A percentile compares a stretch with the other conserved stretches of the same genome.
Evolutionary conservation across 164 flowering plant genomes (phyloP).

Genomic region (Nymphaea colorata): DNA sequence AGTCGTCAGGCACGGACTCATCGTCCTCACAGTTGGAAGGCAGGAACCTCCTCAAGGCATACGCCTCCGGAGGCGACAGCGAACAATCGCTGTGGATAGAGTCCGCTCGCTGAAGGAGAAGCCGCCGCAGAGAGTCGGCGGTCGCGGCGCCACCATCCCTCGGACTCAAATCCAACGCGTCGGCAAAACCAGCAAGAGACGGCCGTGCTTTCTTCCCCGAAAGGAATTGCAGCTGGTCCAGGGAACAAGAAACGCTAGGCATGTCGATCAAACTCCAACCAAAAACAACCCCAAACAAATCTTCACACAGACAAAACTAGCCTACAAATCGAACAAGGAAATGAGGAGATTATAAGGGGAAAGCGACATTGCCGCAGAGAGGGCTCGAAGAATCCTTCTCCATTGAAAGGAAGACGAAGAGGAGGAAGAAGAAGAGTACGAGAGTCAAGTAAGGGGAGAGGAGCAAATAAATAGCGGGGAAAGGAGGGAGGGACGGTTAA

Average conservation of each 20-base stretch:
- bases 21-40: conserved; percentile 26
- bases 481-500: neutral
- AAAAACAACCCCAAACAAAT: neutral
- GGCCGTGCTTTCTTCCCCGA: neutral
- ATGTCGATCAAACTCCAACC: neutral
- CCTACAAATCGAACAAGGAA: no score
- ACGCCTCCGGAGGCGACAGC: conserved; percentile 5
- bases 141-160: conserved; percentile 3
- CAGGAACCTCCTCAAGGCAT: conserved; percentile 19
- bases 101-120: conserved; percentile 16
- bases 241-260: neutral
- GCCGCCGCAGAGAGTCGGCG: conserved; percentile 40
- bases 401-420: neutral
- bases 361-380: neutral
- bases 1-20: conserved; percentile 10
- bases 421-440: neutral
- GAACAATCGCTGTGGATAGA: conserved; percentile 7
- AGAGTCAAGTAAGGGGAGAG: neutral
- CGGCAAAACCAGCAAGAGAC: neutral
- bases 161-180: conserved; percentile 4
- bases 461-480: neutral
- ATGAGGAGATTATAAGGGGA: no score
- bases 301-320: neutral
- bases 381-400: neutral
- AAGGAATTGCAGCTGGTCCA: neutral